Percentiles rank a stretch among this genome's conserved stretches.
These are phyloP conservation scores for Fusarium humuli DNA, from an alignment of 2,329 filamentous ascomycete genomes.

Conservation along the genomic window DNA sequence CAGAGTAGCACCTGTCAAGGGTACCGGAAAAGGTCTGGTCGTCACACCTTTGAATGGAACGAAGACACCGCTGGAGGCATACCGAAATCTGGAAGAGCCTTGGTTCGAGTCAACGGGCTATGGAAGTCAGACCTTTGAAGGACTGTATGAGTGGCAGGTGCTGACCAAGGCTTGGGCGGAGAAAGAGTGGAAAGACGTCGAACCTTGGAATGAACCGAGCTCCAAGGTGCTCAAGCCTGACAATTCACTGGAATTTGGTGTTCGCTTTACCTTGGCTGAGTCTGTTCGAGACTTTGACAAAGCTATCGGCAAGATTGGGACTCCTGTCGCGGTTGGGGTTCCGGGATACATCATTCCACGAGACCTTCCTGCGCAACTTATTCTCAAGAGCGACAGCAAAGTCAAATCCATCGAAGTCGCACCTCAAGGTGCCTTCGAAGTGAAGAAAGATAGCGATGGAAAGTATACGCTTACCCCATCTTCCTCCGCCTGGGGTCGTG, in stretches of 20 bases:
- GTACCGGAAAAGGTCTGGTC: constrained; percentile 64
- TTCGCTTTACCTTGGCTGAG: constrained; percentile 62
- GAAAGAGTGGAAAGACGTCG: constrained; percentile 62
- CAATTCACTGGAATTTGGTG: constrained; percentile 59
- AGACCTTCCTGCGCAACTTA: constrained; percentile 60
- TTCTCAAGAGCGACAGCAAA: constrained; percentile 55
- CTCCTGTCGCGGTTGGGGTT: constrained; percentile 63
- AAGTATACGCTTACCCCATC: constrained; percentile 59
- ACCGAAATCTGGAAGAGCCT: constrained; percentile 63
- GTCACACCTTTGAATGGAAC: constrained; percentile 63
- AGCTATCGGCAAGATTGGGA: constrained; percentile 56
- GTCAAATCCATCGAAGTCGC: constrained; percentile 55
- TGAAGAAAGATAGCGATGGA: constrained; percentile 44
- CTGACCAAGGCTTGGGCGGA: constrained; percentile 66
- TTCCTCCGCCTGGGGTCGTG: constrained; percentile 60
- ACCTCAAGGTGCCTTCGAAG: constrained; percentile 53
- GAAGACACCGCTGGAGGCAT: constrained; percentile 64
- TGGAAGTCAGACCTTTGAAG: constrained; percentile 67
- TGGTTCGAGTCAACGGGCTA: constrained; percentile 56
- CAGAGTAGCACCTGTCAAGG: constrained; percentile 63
- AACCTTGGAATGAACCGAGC: constrained; percentile 67
- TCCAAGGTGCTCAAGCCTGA: constrained; percentile 59
- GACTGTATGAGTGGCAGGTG: constrained; percentile 70
- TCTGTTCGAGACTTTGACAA: constrained; percentile 62
- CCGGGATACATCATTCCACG: constrained; percentile 66